These are phyloP conservation scores for Trichoderma sp. DNA, from an alignment of 2,329 filamentous ascomycete species.

Conservation along the genomic window DNA sequence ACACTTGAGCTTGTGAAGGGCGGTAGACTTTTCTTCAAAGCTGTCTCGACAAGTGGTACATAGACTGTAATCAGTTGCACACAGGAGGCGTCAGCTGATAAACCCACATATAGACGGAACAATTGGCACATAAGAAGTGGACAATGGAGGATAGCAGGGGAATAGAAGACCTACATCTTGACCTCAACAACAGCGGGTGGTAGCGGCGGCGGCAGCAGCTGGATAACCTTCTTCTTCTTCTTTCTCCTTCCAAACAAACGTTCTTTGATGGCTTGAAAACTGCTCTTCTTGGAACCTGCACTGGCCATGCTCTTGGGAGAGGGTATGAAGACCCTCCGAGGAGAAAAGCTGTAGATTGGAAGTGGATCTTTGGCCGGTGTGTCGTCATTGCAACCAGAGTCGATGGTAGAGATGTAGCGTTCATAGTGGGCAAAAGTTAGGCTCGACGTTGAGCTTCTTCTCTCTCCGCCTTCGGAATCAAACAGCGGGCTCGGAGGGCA, in stretches of 20 bases:
- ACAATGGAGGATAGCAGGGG: not conserved
- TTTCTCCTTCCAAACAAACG: conserved; percentile 48
- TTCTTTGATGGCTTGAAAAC: conserved; percentile 49
- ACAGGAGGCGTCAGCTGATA: not conserved
- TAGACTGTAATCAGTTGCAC: conserved; percentile 1
- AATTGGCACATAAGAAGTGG: not conserved
- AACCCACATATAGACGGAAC: not conserved
- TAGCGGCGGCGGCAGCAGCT: conserved; percentile 29
- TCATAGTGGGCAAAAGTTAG: conserved; percentile 58
- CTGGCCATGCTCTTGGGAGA: conserved; percentile 50
- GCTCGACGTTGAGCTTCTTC: conserved; percentile 41
- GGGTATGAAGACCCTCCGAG: conserved; percentile 33
- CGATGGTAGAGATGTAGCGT: conserved; percentile 52
- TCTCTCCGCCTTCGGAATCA: conserved; percentile 22
- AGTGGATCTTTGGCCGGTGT: conserved; percentile 45
- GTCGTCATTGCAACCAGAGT: conserved; percentile 47
- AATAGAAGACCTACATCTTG: conserved; percentile 39
- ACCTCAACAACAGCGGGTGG: conserved; percentile 35
- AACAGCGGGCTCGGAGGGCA: conserved; percentile 34
- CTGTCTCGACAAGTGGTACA: conserved; percentile 57
- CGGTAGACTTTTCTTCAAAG: conserved; percentile 46
- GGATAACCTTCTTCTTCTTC: conserved; percentile 45
- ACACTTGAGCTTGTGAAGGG: conserved; percentile 58
- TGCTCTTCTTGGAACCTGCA: conserved; percentile 50
- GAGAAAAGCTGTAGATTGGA: conserved; percentile 38